Conservation (phyloP, 2,329 filamentous ascomycete species). For the Byssoonygena ceratinophila region DNA sequence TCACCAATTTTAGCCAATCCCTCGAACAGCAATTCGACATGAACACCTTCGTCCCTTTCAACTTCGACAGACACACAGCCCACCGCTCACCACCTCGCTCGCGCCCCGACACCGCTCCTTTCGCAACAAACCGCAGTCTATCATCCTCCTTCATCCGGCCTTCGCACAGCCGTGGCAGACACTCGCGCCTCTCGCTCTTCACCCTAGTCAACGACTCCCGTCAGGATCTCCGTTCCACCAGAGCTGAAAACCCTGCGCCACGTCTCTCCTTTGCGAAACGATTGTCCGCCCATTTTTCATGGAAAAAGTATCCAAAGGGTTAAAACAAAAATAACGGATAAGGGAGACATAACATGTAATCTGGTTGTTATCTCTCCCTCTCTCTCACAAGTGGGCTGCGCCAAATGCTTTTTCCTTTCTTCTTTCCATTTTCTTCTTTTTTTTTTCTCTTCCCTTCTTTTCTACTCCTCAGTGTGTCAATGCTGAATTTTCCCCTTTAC, state of each 20-base stretch:
- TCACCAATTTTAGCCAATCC: not conserved
- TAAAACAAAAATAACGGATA: not conserved
- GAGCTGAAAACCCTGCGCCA: not conserved
- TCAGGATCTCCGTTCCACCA: not conserved
- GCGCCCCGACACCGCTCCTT: not conserved
- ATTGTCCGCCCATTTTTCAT: slow-evolving; percentile 2
- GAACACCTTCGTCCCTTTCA: not conserved
- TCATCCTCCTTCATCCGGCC: not conserved
- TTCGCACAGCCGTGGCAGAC: not conserved
- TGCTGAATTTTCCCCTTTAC: too few relatives aligned
- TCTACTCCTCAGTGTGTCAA: not conserved
- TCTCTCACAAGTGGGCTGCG: too few relatives aligned
- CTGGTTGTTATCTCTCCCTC: not conserved
- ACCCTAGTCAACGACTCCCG: not conserved
- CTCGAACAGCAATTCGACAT: slow-evolving; percentile 3
- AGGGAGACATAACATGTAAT: not conserved
- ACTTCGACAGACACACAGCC: too few relatives aligned
- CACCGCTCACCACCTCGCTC: not conserved
- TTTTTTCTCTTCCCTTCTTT: not conserved
- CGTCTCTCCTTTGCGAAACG: not conserved
- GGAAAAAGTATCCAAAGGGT: slow-evolving; percentile 3
- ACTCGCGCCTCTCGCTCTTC: not conserved
- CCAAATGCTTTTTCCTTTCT: too few relatives aligned
- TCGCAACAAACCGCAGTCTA: not conserved
- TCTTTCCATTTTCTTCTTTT: not conserved